Base-by-base conservation (phyloP, 2,329 filamentous ascomycete species). In the Massarina eburnea region DNA sequence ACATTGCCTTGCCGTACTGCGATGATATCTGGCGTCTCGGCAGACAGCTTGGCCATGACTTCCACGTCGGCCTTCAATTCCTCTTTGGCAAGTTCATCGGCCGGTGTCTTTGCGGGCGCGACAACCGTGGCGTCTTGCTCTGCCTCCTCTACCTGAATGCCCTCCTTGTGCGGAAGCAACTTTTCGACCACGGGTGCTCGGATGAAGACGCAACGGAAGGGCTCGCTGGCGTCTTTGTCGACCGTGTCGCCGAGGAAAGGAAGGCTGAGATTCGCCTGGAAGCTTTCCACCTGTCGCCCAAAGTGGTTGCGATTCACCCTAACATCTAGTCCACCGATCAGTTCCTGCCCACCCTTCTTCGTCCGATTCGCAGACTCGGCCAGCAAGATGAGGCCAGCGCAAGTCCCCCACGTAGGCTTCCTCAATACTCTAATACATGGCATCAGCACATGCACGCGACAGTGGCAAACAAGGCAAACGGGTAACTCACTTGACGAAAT, bases 291-390 rank as follows among this genome's bases (percentile, higher is more conserved):
- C 71, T 99, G 94, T 43, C 92, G 82, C 3, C 94, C 94, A 64
- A 96, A 99, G 70, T 96, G 90, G 65, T 97, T 99, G 37, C 94
- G 81, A 64, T 95, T 91, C 24, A 97, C 91, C 36, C 89, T 80
- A 27, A 99, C 91, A 62, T 91, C 86, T 29, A 99, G 79, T 2
- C 94, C 94, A 12, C 94, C 94, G 51, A 99, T 90, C 43, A 97
- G 80, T 48, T 96, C 90, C 70, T 97, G 94, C 0, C 92, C 92
- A 34, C 90, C 91, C 61, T 88, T 85, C 68, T 96, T 97, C 29
- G 89, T 91, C 51, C 86, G 82, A 68, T 92, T 95, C 39, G 91
- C 92, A 47, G 87, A 84, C 62, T 96, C 88, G 2, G 91, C 87
- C 39, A 99, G 84, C 39, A 97, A 76, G 58, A 99, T 96, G 46